These are phyloP conservation scores for Leishmania braziliensis DNA, from an alignment of 208 protist species.

Conservation along the genomic window DNA sequence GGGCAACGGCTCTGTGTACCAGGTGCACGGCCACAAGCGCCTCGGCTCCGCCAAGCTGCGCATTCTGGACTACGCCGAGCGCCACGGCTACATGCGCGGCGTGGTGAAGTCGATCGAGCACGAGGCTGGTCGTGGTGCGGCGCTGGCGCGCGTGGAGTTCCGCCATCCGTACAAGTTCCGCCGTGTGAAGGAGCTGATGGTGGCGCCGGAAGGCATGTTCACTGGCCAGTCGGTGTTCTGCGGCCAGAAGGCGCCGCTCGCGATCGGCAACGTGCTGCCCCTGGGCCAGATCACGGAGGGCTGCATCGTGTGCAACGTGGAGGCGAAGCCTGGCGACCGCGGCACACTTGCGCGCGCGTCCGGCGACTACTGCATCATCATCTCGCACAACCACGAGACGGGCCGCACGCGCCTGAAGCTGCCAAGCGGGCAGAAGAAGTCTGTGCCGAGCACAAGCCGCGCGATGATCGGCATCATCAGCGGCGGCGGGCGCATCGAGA, in stretches of 20 bases:
- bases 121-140: slow-evolving; percentile 99
- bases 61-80: slow-evolving; percentile 89
- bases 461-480: slow-evolving; percentile 99
- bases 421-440: slow-evolving; percentile 99
- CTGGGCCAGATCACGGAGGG: slow-evolving; percentile 97
- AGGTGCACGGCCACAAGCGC: no score
- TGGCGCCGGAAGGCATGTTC: slow-evolving; percentile 99
- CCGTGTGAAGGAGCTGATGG: slow-evolving; percentile 94
- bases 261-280: slow-evolving; percentile 98
- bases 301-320: slow-evolving; percentile 99
- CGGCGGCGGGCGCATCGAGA: slow-evolving; percentile 99
- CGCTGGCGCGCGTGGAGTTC: slow-evolving; percentile 98
- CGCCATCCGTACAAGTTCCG: slow-evolving; percentile 95
- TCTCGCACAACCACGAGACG: slow-evolving; percentile 97
- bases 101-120: slow-evolving; percentile 98
- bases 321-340: slow-evolving; percentile 97
- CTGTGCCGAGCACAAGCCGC: slow-evolving; percentile 91
- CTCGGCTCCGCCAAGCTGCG: no score
- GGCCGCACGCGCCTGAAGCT: slow-evolving; percentile 97
- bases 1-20: no score
- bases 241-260: slow-evolving; percentile 96
- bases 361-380: slow-evolving; percentile 97
- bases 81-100: slow-evolving; percentile 91
- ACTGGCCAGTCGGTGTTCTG: slow-evolving; percentile 99
- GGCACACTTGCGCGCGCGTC: slow-evolving; percentile 95